Evolutionary conservation across 2,329 filamentous ascomycete genomes (phyloP), one percentile per base, ranked within the genome.

Genomic region (Botrytis paeoniae): DNA sequence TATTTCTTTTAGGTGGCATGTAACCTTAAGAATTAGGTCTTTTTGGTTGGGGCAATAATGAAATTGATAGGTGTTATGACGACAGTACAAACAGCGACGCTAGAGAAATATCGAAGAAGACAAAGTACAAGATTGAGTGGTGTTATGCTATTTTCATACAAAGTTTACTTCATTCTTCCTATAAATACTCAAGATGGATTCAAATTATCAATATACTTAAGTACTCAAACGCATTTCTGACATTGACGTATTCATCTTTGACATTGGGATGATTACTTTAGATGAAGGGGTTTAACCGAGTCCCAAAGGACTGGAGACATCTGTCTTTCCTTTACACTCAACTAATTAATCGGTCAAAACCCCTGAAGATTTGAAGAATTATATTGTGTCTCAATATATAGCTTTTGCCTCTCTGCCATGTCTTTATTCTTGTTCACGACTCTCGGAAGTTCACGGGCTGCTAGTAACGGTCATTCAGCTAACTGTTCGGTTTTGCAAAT

Each of bases 271-370:
- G 25, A 41, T 29, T 22, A 22, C 20, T 45, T 45, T 4, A n/a
- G 25, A 62, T 62, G 60, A 62, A 41, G 60, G 60, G 60, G 60
- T 62, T 62, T 62, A 62, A n/a, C 60, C 60, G 60, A 62, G 60
- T 20, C 35, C 18, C 22, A 25, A 41, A 18, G 60, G 10, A 14
- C 14, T 18, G 12, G 35, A 62, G 60, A n/a, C 37, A 29, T 16
- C 14, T 16, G n/a, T 16, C 51, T 57, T 57, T 18, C 18, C 51
- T 57, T 57, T 57, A 29, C 51, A 29, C 51, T 57, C 51, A 29
- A 57, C n/a, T 29, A 57, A 29, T 29, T 8, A 29, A 29, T 57
- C 14, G n/a, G n/a, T 29, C 14, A 18, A 29, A 18, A 3, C 1
- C n/a, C 51, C n/a, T 14, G 29, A 57, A 29, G 14, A 57, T 8